Evolutionary conservation across 306 rosid genomes (phyloP).

Genomic region (Castanea crenata): DNA sequence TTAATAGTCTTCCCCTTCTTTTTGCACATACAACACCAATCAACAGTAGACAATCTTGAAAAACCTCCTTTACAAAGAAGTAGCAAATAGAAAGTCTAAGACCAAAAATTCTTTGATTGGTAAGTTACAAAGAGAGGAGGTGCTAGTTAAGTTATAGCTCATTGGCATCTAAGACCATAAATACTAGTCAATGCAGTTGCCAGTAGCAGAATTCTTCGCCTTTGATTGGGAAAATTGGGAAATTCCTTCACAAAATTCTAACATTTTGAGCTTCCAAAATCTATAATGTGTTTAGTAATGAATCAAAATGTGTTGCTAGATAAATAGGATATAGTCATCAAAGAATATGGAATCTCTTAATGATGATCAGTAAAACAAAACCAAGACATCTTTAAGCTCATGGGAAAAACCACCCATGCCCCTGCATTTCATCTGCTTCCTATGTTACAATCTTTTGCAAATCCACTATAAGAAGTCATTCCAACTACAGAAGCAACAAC

Average conservation of each 20-base stretch:
- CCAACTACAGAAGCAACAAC: slow-evolving; percentile 7
- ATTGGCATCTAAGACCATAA: no score
- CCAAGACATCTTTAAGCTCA: not conserved
- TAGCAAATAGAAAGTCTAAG: not conserved
- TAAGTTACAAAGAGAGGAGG: no score
- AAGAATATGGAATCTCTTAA: not conserved
- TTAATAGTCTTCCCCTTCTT: no score
- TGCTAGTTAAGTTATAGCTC: no score
- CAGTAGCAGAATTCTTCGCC: not conserved
- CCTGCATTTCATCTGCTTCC: not conserved
- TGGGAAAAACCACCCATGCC: not conserved
- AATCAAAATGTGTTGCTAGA: not conserved
- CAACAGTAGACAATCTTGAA: not conserved
- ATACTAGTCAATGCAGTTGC: not conserved
- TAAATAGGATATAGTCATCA: not conserved
- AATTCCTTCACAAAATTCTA: not conserved
- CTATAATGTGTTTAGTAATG: not conserved
- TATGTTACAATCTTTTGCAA: not conserved
- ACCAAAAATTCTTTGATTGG: not conserved
- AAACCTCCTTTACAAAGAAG: not conserved
- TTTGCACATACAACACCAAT: no score
- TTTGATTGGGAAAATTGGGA: not conserved
- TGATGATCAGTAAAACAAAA: not conserved
- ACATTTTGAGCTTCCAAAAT: not conserved
- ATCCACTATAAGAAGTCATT: not conserved